These are phyloP conservation scores for Coemansia sp. DNA, from an alignment of 192 early-diverging fungal species.

Conservation along the genomic window DNA sequence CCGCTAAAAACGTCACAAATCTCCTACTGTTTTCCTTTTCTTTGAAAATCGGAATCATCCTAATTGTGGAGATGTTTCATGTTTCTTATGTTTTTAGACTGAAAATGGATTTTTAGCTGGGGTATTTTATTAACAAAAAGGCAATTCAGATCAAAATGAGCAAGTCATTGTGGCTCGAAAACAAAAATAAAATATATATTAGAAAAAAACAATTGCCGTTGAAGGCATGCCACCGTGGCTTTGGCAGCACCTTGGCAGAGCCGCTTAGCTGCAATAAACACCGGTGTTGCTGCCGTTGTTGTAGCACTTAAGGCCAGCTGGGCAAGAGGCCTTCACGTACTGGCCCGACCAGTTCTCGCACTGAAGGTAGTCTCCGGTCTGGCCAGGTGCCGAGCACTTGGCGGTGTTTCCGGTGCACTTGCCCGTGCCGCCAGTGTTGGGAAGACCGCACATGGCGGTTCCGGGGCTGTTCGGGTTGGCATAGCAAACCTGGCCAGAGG, in stretches of 20 bases:
- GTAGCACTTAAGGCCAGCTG: conserved; percentile 46
- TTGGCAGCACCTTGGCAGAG: no score
- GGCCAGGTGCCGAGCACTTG: conserved; percentile 34
- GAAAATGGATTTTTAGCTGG: no score
- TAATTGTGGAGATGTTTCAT: not conserved
- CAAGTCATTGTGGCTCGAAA: not conserved
- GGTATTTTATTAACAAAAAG: conserved; percentile 5
- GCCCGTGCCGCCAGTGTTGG: conserved; percentile 33
- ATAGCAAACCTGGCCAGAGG: conserved; percentile 43
- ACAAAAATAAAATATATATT: not conserved
- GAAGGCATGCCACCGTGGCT: no score
- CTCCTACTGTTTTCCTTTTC: no score
- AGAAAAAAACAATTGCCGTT: no score
- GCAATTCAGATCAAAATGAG: no score
- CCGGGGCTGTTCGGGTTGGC: conserved; percentile 37
- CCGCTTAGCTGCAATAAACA: conserved; percentile 36
- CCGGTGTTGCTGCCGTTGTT: conserved; percentile 25
- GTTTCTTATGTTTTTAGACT: not conserved
- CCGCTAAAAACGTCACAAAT: no score
- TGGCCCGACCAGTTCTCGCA: conserved; percentile 49
- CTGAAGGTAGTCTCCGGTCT: conserved; percentile 35
- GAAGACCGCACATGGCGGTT: conserved; percentile 40
- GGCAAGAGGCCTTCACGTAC: conserved; percentile 37
- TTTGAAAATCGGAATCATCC: no score
- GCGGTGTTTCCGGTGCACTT: conserved; percentile 43